phyloP scores from a whole-genome alignment of 805 yeast genomes.

The Monosporozyma servazzii region DNA sequence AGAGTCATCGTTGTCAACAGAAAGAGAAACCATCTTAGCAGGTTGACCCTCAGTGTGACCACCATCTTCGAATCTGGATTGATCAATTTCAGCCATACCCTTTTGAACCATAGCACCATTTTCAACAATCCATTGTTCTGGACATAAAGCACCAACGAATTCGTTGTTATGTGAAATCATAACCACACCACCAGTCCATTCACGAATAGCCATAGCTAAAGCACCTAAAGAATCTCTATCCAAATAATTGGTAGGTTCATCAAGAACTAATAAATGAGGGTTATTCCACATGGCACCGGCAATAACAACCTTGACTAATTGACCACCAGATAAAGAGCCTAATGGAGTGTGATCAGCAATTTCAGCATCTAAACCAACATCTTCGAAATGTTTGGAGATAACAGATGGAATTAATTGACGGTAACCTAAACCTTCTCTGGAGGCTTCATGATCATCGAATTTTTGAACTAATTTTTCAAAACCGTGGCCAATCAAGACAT shows the following conservation, averaged over 20 bases:
- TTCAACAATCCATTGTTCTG: conserved; percentile 97
- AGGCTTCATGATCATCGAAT: conserved; percentile 98
- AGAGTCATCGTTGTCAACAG: conserved; percentile 64
- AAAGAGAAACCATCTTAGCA: conserved; percentile 37
- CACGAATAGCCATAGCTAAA: conserved; percentile 92
- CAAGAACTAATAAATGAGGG: conserved; percentile 91
- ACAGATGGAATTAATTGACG: conserved; percentile 88
- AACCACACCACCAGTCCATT: conserved; percentile 97
- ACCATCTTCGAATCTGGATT: conserved; percentile 74
- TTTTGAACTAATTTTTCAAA: conserved; percentile 86
- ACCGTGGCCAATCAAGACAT: conserved; percentile 69
- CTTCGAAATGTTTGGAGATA: conserved; percentile 93
- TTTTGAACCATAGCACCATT: conserved; percentile 81
- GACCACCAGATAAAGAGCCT: conserved; percentile 97
- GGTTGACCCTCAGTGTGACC: conserved; percentile 43
- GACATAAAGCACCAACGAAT: conserved; percentile 94
- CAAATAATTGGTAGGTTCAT: conserved; percentile 96
- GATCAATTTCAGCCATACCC: conserved; percentile 69
- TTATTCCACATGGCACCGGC: conserved; percentile 99
- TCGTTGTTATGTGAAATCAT: conserved; percentile 97
- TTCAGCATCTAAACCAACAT: conserved; percentile 94
- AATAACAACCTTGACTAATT: conserved; percentile 93
- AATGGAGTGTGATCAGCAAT: conserved; percentile 97
- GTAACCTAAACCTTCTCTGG: conserved; percentile 98
- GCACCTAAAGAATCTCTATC: conserved; percentile 98